Evolutionary conservation across 2,329 filamentous ascomycete genomes (phyloP).

Genomic region (Aspergillus intermedius): DNA sequence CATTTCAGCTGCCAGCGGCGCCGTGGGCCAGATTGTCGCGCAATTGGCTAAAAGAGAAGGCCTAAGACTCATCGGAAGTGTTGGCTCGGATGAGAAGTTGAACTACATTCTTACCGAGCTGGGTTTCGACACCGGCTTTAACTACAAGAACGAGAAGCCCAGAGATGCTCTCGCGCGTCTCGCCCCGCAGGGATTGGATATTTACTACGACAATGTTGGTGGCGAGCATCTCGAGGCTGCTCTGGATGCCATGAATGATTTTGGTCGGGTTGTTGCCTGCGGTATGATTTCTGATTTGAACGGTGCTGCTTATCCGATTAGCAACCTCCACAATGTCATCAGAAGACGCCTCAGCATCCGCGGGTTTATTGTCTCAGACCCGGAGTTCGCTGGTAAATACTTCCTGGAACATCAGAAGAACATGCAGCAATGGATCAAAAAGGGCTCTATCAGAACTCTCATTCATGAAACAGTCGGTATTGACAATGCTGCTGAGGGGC

Average conservation of each 20-base stretch:
- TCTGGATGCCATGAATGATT: constrained; percentile 56
- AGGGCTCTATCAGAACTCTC: constrained; percentile 67
- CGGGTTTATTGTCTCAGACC: constrained; percentile 68
- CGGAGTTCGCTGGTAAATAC: constrained; percentile 61
- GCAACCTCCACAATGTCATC: constrained; percentile 60
- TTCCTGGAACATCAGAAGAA: constrained; percentile 66
- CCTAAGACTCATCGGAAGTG: constrained; percentile 69
- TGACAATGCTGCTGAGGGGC: too few species aligned
- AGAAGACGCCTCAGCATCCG: constrained; percentile 59
- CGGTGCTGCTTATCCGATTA: constrained; percentile 58
- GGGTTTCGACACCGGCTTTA: constrained; percentile 68
- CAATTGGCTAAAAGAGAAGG: constrained; percentile 79
- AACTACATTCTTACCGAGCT: constrained; percentile 66
- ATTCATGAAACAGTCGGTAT: too few species aligned
- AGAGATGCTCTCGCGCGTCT: constrained; percentile 61
- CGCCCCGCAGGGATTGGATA: constrained; percentile 73
- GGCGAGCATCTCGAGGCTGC: constrained; percentile 67
- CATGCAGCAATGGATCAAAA: constrained; percentile 66
- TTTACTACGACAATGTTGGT: constrained; percentile 77
- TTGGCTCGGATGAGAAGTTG: constrained; percentile 74
- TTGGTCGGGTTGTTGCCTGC: constrained; percentile 60
- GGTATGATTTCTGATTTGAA: constrained; percentile 77
- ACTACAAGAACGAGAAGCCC: constrained; percentile 79
- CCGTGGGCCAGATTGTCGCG: constrained; percentile 75
- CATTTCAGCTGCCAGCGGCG: constrained; percentile 70